These are phyloP conservation scores for Gryganskiella cystojenkinii DNA, from an alignment of 192 early-diverging fungal species.

Conservation along the genomic window DNA sequence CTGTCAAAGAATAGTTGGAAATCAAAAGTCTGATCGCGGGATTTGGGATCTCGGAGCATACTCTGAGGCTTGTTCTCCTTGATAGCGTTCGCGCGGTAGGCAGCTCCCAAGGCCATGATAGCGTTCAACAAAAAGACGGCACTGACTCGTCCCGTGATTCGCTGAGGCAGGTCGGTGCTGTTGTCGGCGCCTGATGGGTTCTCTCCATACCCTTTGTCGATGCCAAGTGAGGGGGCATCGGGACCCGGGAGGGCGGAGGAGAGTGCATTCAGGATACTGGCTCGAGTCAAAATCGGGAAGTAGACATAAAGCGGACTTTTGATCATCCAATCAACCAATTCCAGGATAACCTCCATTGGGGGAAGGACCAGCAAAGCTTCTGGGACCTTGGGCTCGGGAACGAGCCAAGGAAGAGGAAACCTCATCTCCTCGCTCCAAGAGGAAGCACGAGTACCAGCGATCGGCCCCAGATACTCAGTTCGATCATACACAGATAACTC, in stretches of 20 bases:
- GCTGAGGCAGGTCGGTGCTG: constrained; percentile 13
- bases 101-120: constrained; percentile 45
- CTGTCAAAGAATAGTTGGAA: constrained; percentile 39
- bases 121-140: constrained; percentile 44
- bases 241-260: constrained; percentile 18
- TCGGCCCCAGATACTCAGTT: constrained; percentile 42
- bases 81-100: constrained; percentile 45
- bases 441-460: constrained; percentile 32
- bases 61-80: constrained; percentile 24
- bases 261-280: constrained; percentile 44
- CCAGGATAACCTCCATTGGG: constrained; percentile 28
- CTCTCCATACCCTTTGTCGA: neutral
- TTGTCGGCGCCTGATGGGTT: neutral
- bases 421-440: constrained; percentile 51
- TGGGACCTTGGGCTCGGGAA: constrained; percentile 43
- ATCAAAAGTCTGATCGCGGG: constrained; percentile 1
- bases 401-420: constrained; percentile 45
- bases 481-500: constrained; percentile 47
- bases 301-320: constrained; percentile 38
- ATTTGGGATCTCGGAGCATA: constrained; percentile 11
- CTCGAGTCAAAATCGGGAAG: constrained; percentile 39
- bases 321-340: constrained; percentile 51
- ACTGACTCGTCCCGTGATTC: constrained; percentile 48
- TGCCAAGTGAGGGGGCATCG: constrained; percentile 8
- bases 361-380: constrained; percentile 30